Evolutionary conservation across 73 alveolate genomes (phyloP), one percentile per base, ranked within the genome.

Genomic region (Symbiodinium natans): DNA sequence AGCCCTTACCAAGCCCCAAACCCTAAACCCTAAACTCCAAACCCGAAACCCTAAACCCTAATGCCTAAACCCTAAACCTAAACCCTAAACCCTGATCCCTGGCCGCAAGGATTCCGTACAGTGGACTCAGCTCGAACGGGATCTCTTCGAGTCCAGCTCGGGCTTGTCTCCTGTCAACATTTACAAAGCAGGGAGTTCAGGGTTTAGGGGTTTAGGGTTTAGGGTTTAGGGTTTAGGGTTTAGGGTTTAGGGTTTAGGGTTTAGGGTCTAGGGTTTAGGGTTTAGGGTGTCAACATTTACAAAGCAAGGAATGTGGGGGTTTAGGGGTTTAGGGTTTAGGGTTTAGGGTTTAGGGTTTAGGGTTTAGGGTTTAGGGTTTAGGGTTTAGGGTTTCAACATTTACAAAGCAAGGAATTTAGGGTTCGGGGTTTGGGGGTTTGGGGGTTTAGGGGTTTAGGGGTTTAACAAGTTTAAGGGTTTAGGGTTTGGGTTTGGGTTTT

Each of bases 121-220:
- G 84, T 73, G 84, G 84, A 73, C 84, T 25, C 43, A n/a, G 42
- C 41, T 73, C 31, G 84, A 73, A 34, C 40, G 84, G 8, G 84
- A 73, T 27, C 84, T 73, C n/a, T 73, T 33, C 41, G 84, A 73
- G 42, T 33, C 41, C 13, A 73, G 84, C 42, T 33, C 43, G 31
- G 84, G 84, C 29, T 4, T 34, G 40, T 27, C 42, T 73, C 42
- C 10, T 29, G 77, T 27, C 77, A 63, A 11, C 33, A 19, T 56
- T 19, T 11, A 56, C 31, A 21, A n/a, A 13, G 59, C 13, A 9
- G 59, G 21, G 6, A 13, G 6, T 46, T 46, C 6, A 46, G 59
- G 59, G 59, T 46, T 46, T 46, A 9, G 21, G 59, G 59, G 59
- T 46, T 46, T 46, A 46, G 59, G 59, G 13, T 6, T 9, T 46